Percentiles rank a stretch among this genome's conserved stretches.
Evolutionary conservation across 23 red algal species (phyloP).

Genomic region (Cyanidium caldarium): DNA sequence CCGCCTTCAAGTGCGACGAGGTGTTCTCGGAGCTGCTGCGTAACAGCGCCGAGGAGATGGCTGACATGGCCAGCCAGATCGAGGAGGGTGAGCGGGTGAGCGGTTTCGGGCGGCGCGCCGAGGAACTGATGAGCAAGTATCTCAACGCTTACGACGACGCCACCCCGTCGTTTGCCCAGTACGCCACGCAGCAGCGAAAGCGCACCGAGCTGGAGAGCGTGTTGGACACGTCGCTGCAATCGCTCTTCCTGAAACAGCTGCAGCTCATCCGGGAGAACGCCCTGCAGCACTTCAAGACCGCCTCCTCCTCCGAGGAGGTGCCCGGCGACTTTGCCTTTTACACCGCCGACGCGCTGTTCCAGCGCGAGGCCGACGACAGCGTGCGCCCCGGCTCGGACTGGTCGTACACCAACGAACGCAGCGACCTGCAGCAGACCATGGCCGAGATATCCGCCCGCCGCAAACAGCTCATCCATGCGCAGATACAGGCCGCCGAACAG

Average conservation of each 20-base stretch:
- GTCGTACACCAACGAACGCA: slow-evolving; percentile 57
- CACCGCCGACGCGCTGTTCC: slow-evolving; percentile 69
- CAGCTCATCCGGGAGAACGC: slow-evolving; percentile 83
- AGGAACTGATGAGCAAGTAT: slow-evolving; percentile 45
- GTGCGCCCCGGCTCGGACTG: slow-evolving; percentile 61
- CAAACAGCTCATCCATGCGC: slow-evolving; percentile 48
- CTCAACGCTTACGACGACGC: slow-evolving; percentile 29
- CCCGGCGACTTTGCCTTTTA: slow-evolving; percentile 92
- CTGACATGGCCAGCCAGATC: slow-evolving; percentile 22
- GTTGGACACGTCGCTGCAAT: slow-evolving; percentile 57
- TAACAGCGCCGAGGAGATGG: slow-evolving; percentile 24
- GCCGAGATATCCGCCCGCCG: slow-evolving; percentile 79
- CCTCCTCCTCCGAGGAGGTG: slow-evolving; percentile 77
- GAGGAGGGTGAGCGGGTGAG: slow-evolving; percentile 77
- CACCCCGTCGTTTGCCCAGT: slow-evolving; percentile 24
- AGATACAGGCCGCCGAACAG: slow-evolving; percentile 56
- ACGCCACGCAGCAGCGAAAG: slow-evolving; percentile 36
- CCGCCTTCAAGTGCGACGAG: slow-evolving; percentile 42
- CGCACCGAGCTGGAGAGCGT: slow-evolving; percentile 64
- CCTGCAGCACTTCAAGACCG: slow-evolving; percentile 69
- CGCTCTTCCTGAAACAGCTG: slow-evolving; percentile 77
- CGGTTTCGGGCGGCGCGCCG: slow-evolving; percentile 33
- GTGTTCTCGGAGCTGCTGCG: slow-evolving; percentile 45
- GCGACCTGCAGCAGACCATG: slow-evolving; percentile 88
- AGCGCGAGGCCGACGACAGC: slow-evolving; percentile 75